phyloP scores from a whole-genome alignment of 768 basidiomycete species.

The Tulasnella sp. region DNA sequence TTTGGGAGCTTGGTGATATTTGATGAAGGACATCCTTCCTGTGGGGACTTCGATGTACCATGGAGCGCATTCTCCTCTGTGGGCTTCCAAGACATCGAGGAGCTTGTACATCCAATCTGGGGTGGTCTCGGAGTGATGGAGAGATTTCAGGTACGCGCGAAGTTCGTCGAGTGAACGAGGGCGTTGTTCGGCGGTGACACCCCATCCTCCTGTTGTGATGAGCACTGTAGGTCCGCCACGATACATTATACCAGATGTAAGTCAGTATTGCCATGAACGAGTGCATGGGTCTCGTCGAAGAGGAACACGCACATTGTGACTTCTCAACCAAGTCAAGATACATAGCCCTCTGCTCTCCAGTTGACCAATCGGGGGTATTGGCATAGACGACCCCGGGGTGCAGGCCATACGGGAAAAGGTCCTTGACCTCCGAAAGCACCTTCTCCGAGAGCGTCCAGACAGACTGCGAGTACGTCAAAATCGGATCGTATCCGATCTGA shows the following conservation, averaged over 20 bases:
- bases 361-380: not conserved
- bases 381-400: not conserved
- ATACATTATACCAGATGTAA: too few relatives aligned
- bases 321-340: not conserved
- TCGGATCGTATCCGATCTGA: slow-evolving; percentile 24
- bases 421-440: not conserved
- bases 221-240: not conserved
- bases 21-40: not conserved
- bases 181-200: not conserved
- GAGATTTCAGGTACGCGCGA: not conserved
- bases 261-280: too few relatives aligned
- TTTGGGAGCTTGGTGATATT: not conserved
- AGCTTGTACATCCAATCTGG: not conserved
- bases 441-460: too few relatives aligned
- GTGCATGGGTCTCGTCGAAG: too few relatives aligned
- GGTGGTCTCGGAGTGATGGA: not conserved
- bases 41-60: not conserved
- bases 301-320: not conserved
- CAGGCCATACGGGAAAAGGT: not conserved
- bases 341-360: not conserved
- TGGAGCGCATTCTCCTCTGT: not conserved
- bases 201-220: slow-evolving; percentile 1
- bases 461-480: not conserved
- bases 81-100: slow-evolving; percentile 7
- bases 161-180: slow-evolving; percentile 4